Conservation (phyloP, 2,329 filamentous ascomycete species). For the Phyllosticta citribraziliensis region DNA sequence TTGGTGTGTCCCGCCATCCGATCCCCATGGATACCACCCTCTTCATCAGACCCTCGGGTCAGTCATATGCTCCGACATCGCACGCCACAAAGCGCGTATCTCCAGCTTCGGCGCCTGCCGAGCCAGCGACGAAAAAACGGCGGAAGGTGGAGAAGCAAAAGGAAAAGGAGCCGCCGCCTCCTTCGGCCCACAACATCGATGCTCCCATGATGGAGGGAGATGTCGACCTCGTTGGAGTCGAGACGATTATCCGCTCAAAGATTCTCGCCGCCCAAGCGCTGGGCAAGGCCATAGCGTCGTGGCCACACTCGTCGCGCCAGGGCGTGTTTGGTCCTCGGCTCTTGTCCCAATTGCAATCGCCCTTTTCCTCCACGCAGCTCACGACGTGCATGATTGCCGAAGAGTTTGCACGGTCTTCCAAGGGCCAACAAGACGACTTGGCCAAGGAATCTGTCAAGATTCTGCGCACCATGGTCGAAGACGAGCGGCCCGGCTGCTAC, state of each 20-base stretch:
- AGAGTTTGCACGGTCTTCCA: conserved; percentile 62
- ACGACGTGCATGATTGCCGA: conserved; percentile 76
- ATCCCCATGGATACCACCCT: conserved; percentile 84
- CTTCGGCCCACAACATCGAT: conserved; percentile 80
- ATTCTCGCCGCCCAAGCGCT: conserved; percentile 81
- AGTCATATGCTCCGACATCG: conserved; percentile 55
- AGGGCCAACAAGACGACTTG: conserved; percentile 35
- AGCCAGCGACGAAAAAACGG: conserved; percentile 66
- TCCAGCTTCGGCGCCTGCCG: conserved; percentile 31
- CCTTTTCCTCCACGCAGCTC: conserved; percentile 78
- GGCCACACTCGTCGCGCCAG: conserved; percentile 52
- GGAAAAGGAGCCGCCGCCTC: conserved; percentile 42
- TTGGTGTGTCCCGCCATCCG: conserved; percentile 82
- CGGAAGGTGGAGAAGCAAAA: conserved; percentile 70
- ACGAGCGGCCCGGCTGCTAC: conserved; percentile 72
- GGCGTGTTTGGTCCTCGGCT: conserved; percentile 57
- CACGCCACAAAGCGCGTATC: conserved; percentile 12
- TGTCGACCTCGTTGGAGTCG: conserved; percentile 83
- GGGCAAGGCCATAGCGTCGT: conserved; percentile 68
- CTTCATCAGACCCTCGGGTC: conserved; percentile 88
- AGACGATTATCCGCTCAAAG: conserved; percentile 79
- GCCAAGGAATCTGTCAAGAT: conserved; percentile 51
- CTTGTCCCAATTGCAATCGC: conserved; percentile 57
- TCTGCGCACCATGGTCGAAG: conserved; percentile 68
- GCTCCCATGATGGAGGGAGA: conserved; percentile 97